These are phyloP conservation scores for Daedaleopsis sinensis DNA, from an alignment of 768 basidiomycete species.

Conservation along the genomic window DNA sequence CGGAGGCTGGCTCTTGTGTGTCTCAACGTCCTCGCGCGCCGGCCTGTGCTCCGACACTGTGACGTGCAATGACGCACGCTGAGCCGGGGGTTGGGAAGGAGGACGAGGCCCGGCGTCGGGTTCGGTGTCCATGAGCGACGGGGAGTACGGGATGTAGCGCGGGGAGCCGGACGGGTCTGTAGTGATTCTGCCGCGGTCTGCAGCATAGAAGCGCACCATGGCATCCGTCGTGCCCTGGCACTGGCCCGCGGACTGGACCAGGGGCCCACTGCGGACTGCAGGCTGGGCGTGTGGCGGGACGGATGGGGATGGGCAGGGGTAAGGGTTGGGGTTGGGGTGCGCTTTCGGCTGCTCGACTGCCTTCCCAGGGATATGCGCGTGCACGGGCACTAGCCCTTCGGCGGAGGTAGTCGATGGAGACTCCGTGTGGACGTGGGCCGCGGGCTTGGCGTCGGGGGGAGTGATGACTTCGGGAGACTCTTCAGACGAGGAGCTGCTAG, in stretches of 20 bases:
- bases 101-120: background rate
- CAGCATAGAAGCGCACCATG: conserved; percentile 11
- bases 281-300: too few species aligned
- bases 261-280: too few species aligned
- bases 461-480: background rate
- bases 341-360: too few species aligned
- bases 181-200: background rate
- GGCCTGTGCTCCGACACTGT: too few species aligned
- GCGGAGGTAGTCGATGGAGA: background rate
- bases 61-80: background rate
- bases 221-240: conserved; percentile 2
- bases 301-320: too few species aligned
- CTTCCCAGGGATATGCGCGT: background rate
- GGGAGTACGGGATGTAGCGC: conserved; percentile 16
- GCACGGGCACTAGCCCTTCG: background rate
- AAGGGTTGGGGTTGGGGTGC: too few species aligned
- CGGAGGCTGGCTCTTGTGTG: background rate
- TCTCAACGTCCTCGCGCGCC: too few species aligned
- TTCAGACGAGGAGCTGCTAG: background rate
- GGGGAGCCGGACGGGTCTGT: background rate
- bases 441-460: background rate
- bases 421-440: background rate
- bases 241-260: too few species aligned
- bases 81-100: background rate
- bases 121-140: background rate